A percentile compares a stretch with the other conserved stretches of the same genome.
Conservation (phyloP, 177 flowering plant species). For the Vitis hybrid region DNA sequence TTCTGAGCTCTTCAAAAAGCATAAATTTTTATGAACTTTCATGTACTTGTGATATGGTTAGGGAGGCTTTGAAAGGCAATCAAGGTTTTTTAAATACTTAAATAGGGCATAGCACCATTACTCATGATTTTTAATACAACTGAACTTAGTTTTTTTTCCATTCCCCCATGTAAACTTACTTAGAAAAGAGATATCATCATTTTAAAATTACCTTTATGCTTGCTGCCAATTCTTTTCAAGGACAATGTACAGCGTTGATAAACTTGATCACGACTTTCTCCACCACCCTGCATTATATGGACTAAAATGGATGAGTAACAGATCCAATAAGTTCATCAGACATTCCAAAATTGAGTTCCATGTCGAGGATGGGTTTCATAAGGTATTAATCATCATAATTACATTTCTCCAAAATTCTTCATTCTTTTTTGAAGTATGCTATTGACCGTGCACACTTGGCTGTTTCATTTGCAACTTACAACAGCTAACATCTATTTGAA, state of each 20-base stretch:
- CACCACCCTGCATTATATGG: slow-evolving; percentile 75
- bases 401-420: not conserved
- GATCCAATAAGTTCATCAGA: not conserved
- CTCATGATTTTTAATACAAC: not conserved
- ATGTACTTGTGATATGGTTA: not conserved
- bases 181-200: not conserved
- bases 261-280: slow-evolving; percentile 87
- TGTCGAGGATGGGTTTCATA: too few species aligned
- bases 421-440: not conserved
- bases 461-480: too few species aligned
- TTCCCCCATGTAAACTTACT: not conserved
- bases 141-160: not conserved
- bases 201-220: slow-evolving; percentile 62
- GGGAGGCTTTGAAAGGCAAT: not conserved
- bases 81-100: not conserved
- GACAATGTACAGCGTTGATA: slow-evolving; percentile 63
- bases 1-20: not conserved
- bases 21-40: not conserved
- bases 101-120: not conserved
- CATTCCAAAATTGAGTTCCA: not conserved
- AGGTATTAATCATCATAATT: not conserved
- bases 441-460: too few species aligned
- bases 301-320: not conserved
- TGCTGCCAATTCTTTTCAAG: slow-evolving; percentile 56
- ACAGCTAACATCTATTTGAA: too few species aligned